These are phyloP conservation scores for Tetragonia tetragonoides DNA, from an alignment of 148 eudicot species.

Conservation along the genomic window DNA sequence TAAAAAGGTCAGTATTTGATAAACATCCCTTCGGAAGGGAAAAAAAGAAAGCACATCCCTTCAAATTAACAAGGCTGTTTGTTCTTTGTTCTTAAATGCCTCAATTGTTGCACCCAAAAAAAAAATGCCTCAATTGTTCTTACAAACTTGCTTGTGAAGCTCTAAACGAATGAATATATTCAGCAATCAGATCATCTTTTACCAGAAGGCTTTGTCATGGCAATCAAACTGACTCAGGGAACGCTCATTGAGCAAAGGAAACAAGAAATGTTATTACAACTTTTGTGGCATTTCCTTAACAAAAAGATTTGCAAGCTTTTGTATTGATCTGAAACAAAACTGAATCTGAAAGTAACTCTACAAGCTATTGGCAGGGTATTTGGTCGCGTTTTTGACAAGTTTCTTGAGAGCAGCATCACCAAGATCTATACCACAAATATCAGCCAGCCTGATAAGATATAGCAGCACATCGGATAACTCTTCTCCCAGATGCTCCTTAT, in stretches of 20 bases:
- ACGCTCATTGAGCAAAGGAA: constrained; percentile 4
- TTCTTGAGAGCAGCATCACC: constrained; percentile 58
- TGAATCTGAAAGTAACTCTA: not conserved
- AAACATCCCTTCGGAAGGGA: no score
- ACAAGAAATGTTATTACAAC: not conserved
- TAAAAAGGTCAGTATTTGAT: no score
- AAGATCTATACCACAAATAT: constrained; percentile 70
- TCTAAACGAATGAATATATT: not conserved
- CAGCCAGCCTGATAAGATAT: constrained; percentile 58
- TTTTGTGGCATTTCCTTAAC: not conserved
- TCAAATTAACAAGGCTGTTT: not conserved
- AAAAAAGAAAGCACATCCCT: no score
- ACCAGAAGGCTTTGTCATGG: not conserved
- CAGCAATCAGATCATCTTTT: not conserved
- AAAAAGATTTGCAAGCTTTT: not conserved
- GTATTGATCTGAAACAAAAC: not conserved
- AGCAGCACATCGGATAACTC: constrained; percentile 71
- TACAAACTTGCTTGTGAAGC: not conserved
- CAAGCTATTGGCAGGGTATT: constrained; percentile 43
- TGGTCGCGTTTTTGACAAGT: constrained; percentile 52
- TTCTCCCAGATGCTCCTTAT: constrained; percentile 68
- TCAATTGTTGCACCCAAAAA: no score
- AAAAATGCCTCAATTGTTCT: not conserved
- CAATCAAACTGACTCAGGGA: not conserved
- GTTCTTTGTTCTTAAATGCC: not conserved